Conservation (phyloP, 371 early-diverging fungal species). For the Mortierella sp. region DNA sequence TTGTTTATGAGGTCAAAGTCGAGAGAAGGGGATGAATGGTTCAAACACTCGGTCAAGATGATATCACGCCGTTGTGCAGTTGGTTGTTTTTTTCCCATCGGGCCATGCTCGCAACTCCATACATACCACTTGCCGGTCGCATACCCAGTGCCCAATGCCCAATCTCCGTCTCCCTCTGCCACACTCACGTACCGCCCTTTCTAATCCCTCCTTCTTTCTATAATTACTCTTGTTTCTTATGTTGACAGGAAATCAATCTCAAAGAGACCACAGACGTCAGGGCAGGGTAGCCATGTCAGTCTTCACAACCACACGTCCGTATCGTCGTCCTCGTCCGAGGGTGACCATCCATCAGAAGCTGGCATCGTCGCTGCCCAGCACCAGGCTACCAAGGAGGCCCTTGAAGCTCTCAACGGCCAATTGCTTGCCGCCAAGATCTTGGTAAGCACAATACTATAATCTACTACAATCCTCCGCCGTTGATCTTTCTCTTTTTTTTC, state of each 20-base stretch:
- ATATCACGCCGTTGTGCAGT: background rate
- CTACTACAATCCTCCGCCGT: background rate
- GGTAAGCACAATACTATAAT: constrained; percentile 24
- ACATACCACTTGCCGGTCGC: background rate
- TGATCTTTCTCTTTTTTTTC: background rate
- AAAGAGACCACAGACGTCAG: constrained; percentile 38
- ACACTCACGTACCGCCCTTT: background rate
- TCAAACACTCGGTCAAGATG: background rate
- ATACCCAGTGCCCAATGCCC: background rate
- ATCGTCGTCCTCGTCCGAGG: constrained; percentile 24
- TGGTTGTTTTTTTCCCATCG: background rate
- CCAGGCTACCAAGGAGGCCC: constrained; percentile 32
- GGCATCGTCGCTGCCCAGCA: constrained; percentile 28
- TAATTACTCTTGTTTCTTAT: constrained; percentile 1
- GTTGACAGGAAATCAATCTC: constrained; percentile 40
- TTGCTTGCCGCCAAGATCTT: constrained; percentile 57
- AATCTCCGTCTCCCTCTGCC: background rate
- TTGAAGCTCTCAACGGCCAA: constrained; percentile 50
- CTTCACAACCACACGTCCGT: constrained; percentile 17
- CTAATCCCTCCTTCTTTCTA: constrained; percentile 2
- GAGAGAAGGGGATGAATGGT: background rate
- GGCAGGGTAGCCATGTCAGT: constrained; percentile 46
- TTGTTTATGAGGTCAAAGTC: background rate
- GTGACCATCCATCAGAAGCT: constrained; percentile 3
- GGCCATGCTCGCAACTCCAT: background rate